Evolutionary conservation across 768 basidiomycete species (phyloP), one percentile per base, ranked within the genome.

Genomic region (Leccinum truebloodii): DNA sequence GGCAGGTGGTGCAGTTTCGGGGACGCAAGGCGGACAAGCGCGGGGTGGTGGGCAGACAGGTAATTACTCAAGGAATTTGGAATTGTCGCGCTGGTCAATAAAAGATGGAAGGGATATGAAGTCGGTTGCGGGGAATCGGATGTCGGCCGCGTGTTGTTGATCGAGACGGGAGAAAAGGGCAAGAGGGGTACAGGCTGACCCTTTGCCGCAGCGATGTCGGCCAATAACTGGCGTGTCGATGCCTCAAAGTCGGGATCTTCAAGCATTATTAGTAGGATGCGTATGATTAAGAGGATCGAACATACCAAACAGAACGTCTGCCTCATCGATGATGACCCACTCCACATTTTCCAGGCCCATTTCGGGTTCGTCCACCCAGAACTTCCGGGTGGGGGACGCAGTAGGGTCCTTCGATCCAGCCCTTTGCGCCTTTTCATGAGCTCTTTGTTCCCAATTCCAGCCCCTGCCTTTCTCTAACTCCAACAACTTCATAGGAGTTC

Each of bases 291-390:
- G 22, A 20, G 24, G 12, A 34, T 34, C 3, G 9, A 49, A 73
- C 83, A 54, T 63, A 92, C 94, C 92, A 56, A 96, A 88, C 13
- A 95, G 77, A 53, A 97, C 85, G 70, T 96, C 95, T 0, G 95
- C 94, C 69, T 97, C 94, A 62, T 97, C 95, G 1, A 96, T 78
- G 3, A 95, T 80, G 6, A 96, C 88, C 93, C 93, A 96, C 67
- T 96, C 92, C 1, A 95, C 77, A 53, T 85, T 81, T 55, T 80
- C 81, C 24, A 94, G 74, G 2, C 86, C 81, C 75, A 92, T 81
- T 67, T 86, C 80, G 5, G 84, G 80, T 51, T 80, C 76, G 22
- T 79, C 79, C 13, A 65, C 80, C 79, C 73, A 78, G 62, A 63
- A 82, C 73, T 72, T 71, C 22, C 69, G 69, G 44, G 34, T 55